Evolutionary conservation across 208 protist genomes (phyloP).

Genomic region (Herpetomonas muscarum): DNA sequence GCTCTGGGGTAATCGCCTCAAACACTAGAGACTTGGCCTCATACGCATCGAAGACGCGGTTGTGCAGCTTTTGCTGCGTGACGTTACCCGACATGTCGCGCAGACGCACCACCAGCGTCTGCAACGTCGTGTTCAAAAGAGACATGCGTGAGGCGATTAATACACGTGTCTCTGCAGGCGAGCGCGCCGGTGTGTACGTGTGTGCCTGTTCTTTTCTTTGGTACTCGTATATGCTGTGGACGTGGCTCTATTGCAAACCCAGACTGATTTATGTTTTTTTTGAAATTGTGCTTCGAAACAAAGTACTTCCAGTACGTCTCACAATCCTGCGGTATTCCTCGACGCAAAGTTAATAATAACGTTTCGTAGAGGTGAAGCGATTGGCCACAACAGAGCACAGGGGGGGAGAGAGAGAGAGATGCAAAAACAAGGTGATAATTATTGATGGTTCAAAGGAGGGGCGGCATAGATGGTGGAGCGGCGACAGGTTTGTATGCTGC

Average conservation of each 20-base stretch:
- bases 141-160: slow-evolving; percentile 38
- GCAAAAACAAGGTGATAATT: too few species aligned
- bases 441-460: too few species aligned
- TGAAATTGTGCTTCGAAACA: neutral
- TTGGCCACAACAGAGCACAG: too few species aligned
- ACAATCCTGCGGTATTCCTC: too few species aligned
- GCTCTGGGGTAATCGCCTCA: slow-evolving; percentile 71
- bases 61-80: slow-evolving; percentile 86
- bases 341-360: too few species aligned
- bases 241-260: neutral
- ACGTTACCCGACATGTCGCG: slow-evolving; percentile 85
- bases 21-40: slow-evolving; percentile 88
- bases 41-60: slow-evolving; percentile 88
- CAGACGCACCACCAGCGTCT: slow-evolving; percentile 78
- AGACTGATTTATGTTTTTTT: neutral
- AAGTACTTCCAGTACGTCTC: too few species aligned
- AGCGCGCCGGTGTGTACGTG: too few species aligned
- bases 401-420: too few species aligned
- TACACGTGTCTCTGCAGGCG: neutral
- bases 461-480: too few species aligned
- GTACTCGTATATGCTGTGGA: neutral
- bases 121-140: slow-evolving; percentile 77
- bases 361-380: too few species aligned
- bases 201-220: too few species aligned
- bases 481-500: too few species aligned